Conservation (phyloP, 805 yeast genomes). For the Debaryomyces hansenii region DNA sequence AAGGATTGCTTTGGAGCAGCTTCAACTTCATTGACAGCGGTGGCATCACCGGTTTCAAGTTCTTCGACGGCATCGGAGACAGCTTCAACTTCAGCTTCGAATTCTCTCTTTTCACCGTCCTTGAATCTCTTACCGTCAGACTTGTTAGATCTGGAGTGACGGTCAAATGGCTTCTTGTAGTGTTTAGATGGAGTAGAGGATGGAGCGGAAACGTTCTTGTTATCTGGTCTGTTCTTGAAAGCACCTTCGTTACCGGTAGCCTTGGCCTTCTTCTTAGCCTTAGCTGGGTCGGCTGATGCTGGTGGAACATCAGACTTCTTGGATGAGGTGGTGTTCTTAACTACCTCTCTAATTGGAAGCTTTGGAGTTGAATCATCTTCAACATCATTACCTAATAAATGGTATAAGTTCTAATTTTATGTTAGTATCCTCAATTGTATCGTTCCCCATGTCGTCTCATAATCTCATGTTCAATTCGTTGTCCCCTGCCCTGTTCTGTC, state of each 20-base stretch:
- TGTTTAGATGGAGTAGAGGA: conserved; percentile 52
- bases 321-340: conserved; percentile 78
- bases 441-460: not conserved
- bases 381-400: conserved; percentile 85
- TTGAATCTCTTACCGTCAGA: conserved; percentile 79
- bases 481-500: not conserved
- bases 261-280: conserved; percentile 71
- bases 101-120: conserved; percentile 67
- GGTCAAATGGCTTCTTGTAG: conserved; percentile 68
- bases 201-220: conserved; percentile 65
- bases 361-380: conserved; percentile 68
- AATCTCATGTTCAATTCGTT: conserved; percentile 1
- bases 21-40: conserved; percentile 44
- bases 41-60: conserved; percentile 43
- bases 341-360: conserved; percentile 68
- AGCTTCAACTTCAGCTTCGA: conserved; percentile 61
- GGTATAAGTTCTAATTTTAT: conserved; percentile 65
- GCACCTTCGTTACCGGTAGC: conserved; percentile 90
- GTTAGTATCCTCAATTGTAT: not conserved
- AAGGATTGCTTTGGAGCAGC: conserved; percentile 66
- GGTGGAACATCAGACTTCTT: conserved; percentile 85
- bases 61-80: conserved; percentile 42
- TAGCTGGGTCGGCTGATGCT: conserved; percentile 76
- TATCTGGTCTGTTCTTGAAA: conserved; percentile 68
- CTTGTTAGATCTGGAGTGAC: conserved; percentile 83